A percentile compares a stretch with the other conserved stretches of the same genome.
phyloP scores from a whole-genome alignment of 2,329 filamentous ascomycete species.

The Dothistroma septosporum region DNA sequence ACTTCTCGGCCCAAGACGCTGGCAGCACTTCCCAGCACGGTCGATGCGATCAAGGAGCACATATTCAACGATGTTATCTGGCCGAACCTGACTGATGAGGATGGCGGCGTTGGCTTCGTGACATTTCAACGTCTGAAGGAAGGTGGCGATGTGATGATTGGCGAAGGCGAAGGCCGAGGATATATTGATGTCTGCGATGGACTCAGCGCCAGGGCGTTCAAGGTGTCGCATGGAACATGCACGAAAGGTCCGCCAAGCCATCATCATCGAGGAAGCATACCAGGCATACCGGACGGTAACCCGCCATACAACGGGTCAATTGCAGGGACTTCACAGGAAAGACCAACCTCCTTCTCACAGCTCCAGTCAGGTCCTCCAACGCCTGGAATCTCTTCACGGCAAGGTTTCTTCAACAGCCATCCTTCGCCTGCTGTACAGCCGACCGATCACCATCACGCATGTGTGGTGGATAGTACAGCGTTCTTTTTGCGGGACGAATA shows the following conservation, averaged over 20 bases:
- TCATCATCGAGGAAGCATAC: conserved; percentile 42
- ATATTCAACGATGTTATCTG: conserved; percentile 98
- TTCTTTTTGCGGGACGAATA: conserved; percentile 71
- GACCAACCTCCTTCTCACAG: conserved; percentile 28
- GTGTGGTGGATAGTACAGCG: conserved; percentile 81
- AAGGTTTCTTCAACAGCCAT: conserved; percentile 27
- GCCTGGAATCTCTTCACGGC: conserved; percentile 25
- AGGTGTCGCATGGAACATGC: conserved; percentile 85
- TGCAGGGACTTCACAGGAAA: conserved; percentile 24
- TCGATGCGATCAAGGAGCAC: conserved; percentile 84
- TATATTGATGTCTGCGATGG: conserved; percentile 88
- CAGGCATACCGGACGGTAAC: conserved; percentile 37
- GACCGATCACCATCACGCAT: conserved; percentile 38
- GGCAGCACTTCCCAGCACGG: conserved; percentile 81
- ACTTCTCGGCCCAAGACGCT: conserved; percentile 75
- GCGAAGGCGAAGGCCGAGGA: conserved; percentile 72
- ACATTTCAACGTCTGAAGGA: conserved; percentile 86
- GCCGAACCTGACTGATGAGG: conserved; percentile 95
- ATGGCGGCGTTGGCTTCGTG: conserved; percentile 86
- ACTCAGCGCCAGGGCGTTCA: conserved; percentile 80
- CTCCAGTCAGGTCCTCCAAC: conserved; percentile 28
- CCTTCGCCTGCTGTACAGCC: conserved; percentile 26
- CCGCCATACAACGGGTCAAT: conserved; percentile 27
- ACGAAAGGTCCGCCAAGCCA: conserved; percentile 55
- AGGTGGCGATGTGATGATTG: conserved; percentile 79